Evolutionary conservation across 192 early-diverging fungal genomes (phyloP), one percentile per base, ranked within the genome.

Genomic region (Coemansia sp.): DNA sequence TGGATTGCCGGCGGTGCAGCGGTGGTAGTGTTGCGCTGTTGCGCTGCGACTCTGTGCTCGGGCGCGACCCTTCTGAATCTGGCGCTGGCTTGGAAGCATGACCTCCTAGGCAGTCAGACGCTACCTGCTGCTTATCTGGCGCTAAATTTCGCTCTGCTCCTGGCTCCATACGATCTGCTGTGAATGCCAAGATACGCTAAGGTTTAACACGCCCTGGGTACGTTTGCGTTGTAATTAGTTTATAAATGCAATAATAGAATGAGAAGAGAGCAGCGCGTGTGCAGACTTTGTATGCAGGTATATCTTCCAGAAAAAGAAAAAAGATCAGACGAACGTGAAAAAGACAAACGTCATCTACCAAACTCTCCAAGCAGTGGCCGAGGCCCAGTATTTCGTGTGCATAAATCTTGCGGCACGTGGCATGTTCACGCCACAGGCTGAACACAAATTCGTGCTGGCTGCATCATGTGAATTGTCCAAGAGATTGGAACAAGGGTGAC

Each of bases 1-100:
- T 65, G 19, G 61, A 63, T 48, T 35, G 41, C 19, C 55, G 63
- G 14, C 63, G 54, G 49, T 50, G 55, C 9, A 1, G 37, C 11
- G 12, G 23, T 23, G 22, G 53, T 29, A n/a, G 11, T 3, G 54
- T 3, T 3, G n/a, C 16, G 32, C 54, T 37, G 20, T 10, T 37
- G 35, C 35, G 54, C 29, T 12, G 54, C n/a, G 54, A 49, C 47
- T 19, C 47, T 9, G 18, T 43, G 14, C 41, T 43, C 41, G 13
- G 41, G 3, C 41, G 41, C 14, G 41, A 3, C 9, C 12, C 32
- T 11, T 57, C 55, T 22, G 59, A 24, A 24, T 50, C 16, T 26
- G 59, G 59, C 3, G 59, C 35, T 27, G 49, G 27, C 38, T 43
- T 22, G 16, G 57, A 58, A 3, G 38, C 39, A 45, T 58, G 39